Evolutionary conservation across 1,284 basidiomycete species (phyloP).

Genomic region (Inonotus obliquus): DNA sequence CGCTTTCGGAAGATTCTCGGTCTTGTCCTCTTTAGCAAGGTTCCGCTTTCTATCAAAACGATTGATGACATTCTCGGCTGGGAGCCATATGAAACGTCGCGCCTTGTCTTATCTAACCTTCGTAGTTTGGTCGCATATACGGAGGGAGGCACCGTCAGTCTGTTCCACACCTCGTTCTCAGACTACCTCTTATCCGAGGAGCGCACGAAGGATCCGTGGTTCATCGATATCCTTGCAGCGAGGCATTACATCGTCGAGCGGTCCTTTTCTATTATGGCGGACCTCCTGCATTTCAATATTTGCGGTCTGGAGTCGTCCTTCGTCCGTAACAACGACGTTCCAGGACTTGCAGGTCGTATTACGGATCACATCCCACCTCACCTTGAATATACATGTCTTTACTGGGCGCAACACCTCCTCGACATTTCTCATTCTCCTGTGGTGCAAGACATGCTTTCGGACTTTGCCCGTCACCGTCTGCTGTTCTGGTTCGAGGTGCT

Average conservation of each 20-base stretch:
- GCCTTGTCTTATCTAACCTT: background rate
- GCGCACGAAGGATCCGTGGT: background rate
- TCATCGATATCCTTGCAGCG: background rate
- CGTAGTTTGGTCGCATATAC: background rate
- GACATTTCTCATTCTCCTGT: background rate
- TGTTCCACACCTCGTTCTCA: constrained; percentile 1
- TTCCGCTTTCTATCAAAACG: background rate
- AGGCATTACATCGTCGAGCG: background rate
- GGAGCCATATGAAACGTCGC: background rate
- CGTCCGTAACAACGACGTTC: constrained; percentile 6
- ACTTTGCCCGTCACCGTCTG: constrained; percentile 21
- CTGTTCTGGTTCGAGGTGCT: constrained; percentile 30
- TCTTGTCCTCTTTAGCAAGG: background rate
- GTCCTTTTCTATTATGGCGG: background rate
- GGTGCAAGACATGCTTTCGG: background rate
- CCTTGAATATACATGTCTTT: background rate
- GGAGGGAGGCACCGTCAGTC: background rate
- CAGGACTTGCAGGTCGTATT: background rate
- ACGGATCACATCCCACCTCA: background rate
- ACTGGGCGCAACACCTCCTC: constrained; percentile 6
- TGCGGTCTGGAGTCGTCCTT: constrained; percentile 3
- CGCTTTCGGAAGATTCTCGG: background rate
- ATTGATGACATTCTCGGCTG: background rate
- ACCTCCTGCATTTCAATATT: constrained; percentile 7
- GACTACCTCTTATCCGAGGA: background rate